phyloP scores from a whole-genome alignment of 768 basidiomycete species.

The Amyloporia xantha region DNA sequence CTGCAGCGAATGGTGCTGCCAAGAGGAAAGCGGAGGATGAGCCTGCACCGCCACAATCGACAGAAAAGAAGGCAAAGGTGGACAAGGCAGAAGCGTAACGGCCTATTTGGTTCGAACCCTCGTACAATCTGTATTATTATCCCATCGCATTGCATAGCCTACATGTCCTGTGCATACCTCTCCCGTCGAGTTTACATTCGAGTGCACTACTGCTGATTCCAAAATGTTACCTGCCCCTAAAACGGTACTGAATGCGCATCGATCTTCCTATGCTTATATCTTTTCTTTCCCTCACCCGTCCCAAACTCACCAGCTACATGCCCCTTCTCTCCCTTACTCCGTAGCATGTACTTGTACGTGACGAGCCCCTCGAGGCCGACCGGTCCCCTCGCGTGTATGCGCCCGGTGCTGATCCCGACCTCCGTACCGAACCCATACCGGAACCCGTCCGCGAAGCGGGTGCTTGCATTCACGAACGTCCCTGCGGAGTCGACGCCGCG shows the following conservation, averaged over 20 bases:
- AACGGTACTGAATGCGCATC: slow-evolving; percentile 41
- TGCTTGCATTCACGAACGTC: slow-evolving; percentile 91
- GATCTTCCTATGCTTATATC: slow-evolving; percentile 60
- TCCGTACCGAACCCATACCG: slow-evolving; percentile 96
- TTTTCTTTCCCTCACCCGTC: slow-evolving; percentile 56
- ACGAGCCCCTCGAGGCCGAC: slow-evolving; percentile 92
- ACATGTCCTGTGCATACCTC: too few species aligned
- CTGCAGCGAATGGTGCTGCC: slow-evolving; percentile 27
- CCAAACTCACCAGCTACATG: slow-evolving; percentile 90
- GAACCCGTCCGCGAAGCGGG: slow-evolving; percentile 95
- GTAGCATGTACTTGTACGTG: slow-evolving; percentile 93
- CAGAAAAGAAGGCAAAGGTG: slow-evolving; percentile 66
- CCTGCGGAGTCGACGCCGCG: slow-evolving; percentile 88
- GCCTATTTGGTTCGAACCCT: too few species aligned
- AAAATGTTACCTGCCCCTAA: slow-evolving; percentile 20
- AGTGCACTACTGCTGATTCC: too few species aligned
- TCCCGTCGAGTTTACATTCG: too few species aligned
- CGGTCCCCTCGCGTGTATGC: slow-evolving; percentile 94
- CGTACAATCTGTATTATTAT: slow-evolving; percentile 9
- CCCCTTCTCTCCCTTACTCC: slow-evolving; percentile 65
- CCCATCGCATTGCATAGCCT: slow-evolving; percentile 1
- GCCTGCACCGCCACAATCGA: slow-evolving; percentile 24
- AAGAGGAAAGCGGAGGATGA: slow-evolving; percentile 72
- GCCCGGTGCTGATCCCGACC: slow-evolving; percentile 94
- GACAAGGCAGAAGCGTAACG: slow-evolving; percentile 30